A percentile compares a stretch with the other conserved stretches of the same genome.
Conservation (phyloP, 257 asterid genomes). For the Solanum chilense region DNA sequence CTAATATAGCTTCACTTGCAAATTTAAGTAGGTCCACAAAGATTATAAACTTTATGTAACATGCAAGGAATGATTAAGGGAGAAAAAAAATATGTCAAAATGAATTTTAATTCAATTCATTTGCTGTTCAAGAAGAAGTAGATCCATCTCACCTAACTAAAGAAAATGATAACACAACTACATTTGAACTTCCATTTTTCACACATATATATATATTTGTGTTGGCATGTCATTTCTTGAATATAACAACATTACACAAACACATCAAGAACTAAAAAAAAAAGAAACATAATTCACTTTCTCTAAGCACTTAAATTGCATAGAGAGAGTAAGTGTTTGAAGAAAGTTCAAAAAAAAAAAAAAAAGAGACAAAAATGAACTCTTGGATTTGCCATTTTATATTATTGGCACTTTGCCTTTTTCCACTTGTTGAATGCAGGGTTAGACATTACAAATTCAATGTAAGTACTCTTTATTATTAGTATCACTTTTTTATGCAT, state of each 20-base stretch:
- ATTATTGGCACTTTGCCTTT: constrained; percentile 21
- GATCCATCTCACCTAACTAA: constrained; percentile 48
- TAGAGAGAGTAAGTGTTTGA: not conserved
- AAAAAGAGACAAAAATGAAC: constrained; percentile 18
- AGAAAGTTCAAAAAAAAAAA: not conserved
- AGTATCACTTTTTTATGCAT: not conserved
- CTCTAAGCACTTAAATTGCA: not conserved
- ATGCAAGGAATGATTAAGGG: constrained; percentile 14
- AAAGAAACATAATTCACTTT: not conserved
- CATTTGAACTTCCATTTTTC: not conserved
- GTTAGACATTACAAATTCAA: constrained; percentile 78
- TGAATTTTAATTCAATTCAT: not conserved
- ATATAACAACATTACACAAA: constrained; percentile 17
- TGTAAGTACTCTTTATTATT: constrained; percentile 30
- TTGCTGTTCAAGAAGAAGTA: constrained; percentile 15
- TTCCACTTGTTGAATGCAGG: constrained; percentile 20
- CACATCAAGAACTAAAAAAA: constrained; percentile 1
- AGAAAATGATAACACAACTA: constrained; percentile 57
- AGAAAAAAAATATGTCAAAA: not conserved
- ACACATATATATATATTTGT: constrained; percentile 6
- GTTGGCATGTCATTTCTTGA: constrained; percentile 28
- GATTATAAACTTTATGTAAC: constrained; percentile 15
- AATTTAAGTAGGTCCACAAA: not conserved
- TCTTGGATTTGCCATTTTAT: constrained; percentile 15
- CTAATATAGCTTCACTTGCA: not conserved